Evolutionary conservation across 441 rosid genomes (phyloP), one percentile per base, ranked within the genome.

Genomic region (Caryocar brasiliense): DNA sequence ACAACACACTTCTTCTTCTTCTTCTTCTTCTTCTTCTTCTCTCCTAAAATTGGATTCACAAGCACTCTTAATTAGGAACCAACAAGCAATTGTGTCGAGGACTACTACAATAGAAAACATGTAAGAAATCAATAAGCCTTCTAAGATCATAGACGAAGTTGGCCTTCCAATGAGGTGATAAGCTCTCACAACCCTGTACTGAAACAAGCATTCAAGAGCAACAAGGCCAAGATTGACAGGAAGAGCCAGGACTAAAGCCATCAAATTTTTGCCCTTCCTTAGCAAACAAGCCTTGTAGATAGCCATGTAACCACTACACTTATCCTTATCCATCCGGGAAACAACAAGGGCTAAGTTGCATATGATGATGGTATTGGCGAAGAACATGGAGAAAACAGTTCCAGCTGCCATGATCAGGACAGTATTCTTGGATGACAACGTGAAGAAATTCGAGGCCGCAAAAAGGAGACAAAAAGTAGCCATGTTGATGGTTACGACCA

Each of bases 81-180:
- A 62, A 36, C 62, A 51, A 51, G 51, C 46, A 29, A 73, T 64
- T 41, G 72, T 67, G 24, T 70, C 76, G 58, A 70, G 54, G 19
- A 64, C 62, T 28, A 73, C 26, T 14, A 62, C 13, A 11, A 56
- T 42, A n/a, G 77, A 73, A 52, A 51, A 73, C 59, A 70, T 0
- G 26, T 38, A 64, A 41, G 68, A 35, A 40, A 77, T 45, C 45
- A 73, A 45, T 23, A 59, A 3, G 2, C 65, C 68, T 46, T 73
- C 75, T 12, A 49, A 5, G 33, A 55, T 44, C 45, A 67, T 8
- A 8, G 48, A 38, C 38, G 54, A 7, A 47, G 7, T 39, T 10
- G 46, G 14, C 39, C 38, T 40, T 40, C 63, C 50, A 14, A 14
- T 8, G 15, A 44, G 2, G 11, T 8, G 22, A 20, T 49, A 44